Evolutionary conservation across 2,329 filamentous ascomycete genomes (phyloP), one percentile per base, ranked within the genome.

Genomic region (Exserohilum rostratum): DNA sequence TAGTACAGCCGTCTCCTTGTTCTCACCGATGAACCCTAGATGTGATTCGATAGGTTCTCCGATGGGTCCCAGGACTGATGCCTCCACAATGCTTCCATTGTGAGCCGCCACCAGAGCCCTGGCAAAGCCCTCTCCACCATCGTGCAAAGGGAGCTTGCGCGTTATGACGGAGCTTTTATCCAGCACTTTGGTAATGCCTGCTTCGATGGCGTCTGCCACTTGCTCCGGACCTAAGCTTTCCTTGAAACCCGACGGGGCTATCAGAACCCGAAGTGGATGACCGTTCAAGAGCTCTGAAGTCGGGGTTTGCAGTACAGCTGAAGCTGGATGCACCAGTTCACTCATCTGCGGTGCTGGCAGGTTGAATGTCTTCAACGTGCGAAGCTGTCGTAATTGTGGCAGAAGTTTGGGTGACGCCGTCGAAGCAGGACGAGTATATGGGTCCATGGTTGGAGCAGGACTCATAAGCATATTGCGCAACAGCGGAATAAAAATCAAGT

Each of bases 181-280:
- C 3, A 80, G 60, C 2, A 80, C 79, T 13, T 76, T 75, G 0
- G 78, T 69, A 18, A 83, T 76, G 2, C 81, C 82, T 3, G 70
- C 69, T 60, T 81, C 79, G 50, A 84, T 83, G 50, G 80, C 82
- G 51, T 80, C 74, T 0, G 81, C 81, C 1, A 80, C 81, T n/a
- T 73, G 70, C 12, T 78, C 72, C 3, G 82, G 79, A 13, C 78
- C 74, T 3, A 84, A 76, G 44, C 80, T 82, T 22, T 82, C 81
- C 54, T 83, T 84, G 74, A 83, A 83, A 2, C 81, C 82, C 0
- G 81, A 83, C 0, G 82, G 82, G 13, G 79, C 80, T 33, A 84
- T 75, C 44, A 84, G 75, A 20, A 84, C 72, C 30, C 70, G 57
- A 6, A 71, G 55, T 20, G 64, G 60, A 33, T 64, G 61, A 17